Evolutionary conservation across 331 rosid genomes (phyloP), one percentile per base, ranked within the genome.

Genomic region (Stylosanthes scabra): DNA sequence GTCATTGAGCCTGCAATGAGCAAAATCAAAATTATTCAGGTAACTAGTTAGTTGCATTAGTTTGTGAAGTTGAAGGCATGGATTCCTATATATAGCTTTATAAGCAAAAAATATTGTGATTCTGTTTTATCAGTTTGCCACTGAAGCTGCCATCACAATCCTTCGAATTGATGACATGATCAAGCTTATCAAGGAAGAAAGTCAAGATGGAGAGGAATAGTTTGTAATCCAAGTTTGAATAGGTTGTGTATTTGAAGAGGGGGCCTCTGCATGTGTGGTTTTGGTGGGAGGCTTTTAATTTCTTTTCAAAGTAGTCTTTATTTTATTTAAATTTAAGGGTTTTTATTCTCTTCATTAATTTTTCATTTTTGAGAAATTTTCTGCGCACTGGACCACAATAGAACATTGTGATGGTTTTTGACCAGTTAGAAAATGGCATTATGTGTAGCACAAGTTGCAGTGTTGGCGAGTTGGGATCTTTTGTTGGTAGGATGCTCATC

Each of bases 1-100:
- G 99, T 94, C 78, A 91, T 94, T 71, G 99, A 94, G 75, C 99
- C 99, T n/a, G 97, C 97, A 66, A 94, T 94, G 99, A 94, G 99
- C 85, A 94, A 94, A 90, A 90, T 94, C 58, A 94, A 94, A 86
- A 91, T 94, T 79, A 87, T 94, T 82, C 97, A 94, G 97, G 99
- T 90, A 71, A 14, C 42, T 60, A 7, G 34, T 47, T 55, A 20
- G 68, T 60, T 75, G 20, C 25, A 13, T 39, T 50, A 10, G 6
- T 47, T 72, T 2, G 7, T 59, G 40, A 49, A 25, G 67, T n/a
- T 63, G n/a, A 47, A 3, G 46, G 15, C 9, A 27, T 44, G 12
- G 72, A 59, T 70, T 78, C 51, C 15, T 45, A 39, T 68, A 20
- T 20, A 20, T 59, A 50, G 39, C 15, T 15, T 29, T n/a, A 74